phyloP scores from a whole-genome alignment of 495 filamentous ascomycete species.

The Penicillium odoratum region DNA sequence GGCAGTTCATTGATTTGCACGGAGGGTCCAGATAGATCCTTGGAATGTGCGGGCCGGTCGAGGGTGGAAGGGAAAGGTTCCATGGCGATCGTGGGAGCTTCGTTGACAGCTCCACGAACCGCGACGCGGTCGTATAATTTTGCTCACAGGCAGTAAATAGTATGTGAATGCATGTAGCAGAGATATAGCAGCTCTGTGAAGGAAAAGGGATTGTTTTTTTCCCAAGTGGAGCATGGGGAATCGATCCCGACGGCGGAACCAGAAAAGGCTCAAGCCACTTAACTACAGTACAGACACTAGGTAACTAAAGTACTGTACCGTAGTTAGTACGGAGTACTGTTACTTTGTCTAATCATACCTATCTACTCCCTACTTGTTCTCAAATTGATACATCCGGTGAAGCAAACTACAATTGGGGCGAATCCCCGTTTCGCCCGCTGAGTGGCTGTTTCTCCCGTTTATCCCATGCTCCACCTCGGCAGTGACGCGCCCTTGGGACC shows the following conservation, averaged over 20 bases:
- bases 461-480: slow-evolving; percentile 22
- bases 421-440: background rate
- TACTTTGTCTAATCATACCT: too few relatives aligned
- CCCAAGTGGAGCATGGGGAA: slow-evolving; percentile 23
- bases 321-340: too few relatives aligned
- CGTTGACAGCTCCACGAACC: slow-evolving; percentile 17
- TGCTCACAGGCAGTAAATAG: slow-evolving; percentile 1
- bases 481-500: slow-evolving; percentile 23
- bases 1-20: slow-evolving; percentile 26
- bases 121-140: slow-evolving; percentile 12
- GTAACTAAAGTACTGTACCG: too few relatives aligned
- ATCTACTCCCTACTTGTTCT: too few relatives aligned
- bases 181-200: background rate
- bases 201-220: slow-evolving; percentile 3
- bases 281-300: background rate
- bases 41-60: slow-evolving; percentile 19
- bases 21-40: slow-evolving; percentile 18
- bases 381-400: slow-evolving; percentile 8
- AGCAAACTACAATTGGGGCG: slow-evolving; percentile 17
- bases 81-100: slow-evolving; percentile 23
- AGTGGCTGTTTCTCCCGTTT: slow-evolving; percentile 23
- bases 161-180: background rate
- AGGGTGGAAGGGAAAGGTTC: slow-evolving; percentile 22
- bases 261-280: slow-evolving; percentile 3
- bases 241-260: slow-evolving; percentile 30